Conservation (phyloP, 2,329 filamentous ascomycete species). For the Elsinoe australis region DNA sequence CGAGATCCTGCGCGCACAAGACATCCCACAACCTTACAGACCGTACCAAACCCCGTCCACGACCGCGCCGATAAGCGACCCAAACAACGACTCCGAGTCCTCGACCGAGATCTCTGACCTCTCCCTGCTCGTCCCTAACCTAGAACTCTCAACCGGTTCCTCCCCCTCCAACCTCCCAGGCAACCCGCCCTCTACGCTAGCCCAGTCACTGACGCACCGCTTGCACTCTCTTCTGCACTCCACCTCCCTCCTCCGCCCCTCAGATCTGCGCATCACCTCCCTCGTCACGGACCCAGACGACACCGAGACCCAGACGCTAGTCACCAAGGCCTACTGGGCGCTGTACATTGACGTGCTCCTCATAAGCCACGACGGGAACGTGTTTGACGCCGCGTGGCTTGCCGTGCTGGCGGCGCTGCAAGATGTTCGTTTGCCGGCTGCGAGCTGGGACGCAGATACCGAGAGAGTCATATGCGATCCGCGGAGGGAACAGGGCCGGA, state of each 20-base stretch:
- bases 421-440: slow-evolving; percentile 68
- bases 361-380: slow-evolving; percentile 84
- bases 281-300: slow-evolving; percentile 48
- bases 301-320: slow-evolving; percentile 40
- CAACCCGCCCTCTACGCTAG: slow-evolving; percentile 67
- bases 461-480: slow-evolving; percentile 72
- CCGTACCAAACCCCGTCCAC: slow-evolving; percentile 21
- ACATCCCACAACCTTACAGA: slow-evolving; percentile 57
- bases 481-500: slow-evolving; percentile 45
- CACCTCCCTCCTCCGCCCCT: slow-evolving; percentile 56
- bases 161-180: slow-evolving; percentile 80
- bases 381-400: slow-evolving; percentile 86
- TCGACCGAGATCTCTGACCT: slow-evolving; percentile 42
- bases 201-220: slow-evolving; percentile 77
- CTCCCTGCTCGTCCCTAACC: slow-evolving; percentile 81
- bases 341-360: slow-evolving; percentile 94
- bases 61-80: not conserved
- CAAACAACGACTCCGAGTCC: slow-evolving; percentile 30
- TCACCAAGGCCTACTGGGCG: slow-evolving; percentile 83
- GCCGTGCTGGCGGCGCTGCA: slow-evolving; percentile 71
- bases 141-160: slow-evolving; percentile 85
- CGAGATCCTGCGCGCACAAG: slow-evolving; percentile 68
- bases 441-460: slow-evolving; percentile 75
- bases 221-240: slow-evolving; percentile 69
- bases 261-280: slow-evolving; percentile 60